These are phyloP conservation scores for Clavariopsis aquatica DNA, from an alignment of 495 filamentous ascomycete species.

Conservation along the genomic window DNA sequence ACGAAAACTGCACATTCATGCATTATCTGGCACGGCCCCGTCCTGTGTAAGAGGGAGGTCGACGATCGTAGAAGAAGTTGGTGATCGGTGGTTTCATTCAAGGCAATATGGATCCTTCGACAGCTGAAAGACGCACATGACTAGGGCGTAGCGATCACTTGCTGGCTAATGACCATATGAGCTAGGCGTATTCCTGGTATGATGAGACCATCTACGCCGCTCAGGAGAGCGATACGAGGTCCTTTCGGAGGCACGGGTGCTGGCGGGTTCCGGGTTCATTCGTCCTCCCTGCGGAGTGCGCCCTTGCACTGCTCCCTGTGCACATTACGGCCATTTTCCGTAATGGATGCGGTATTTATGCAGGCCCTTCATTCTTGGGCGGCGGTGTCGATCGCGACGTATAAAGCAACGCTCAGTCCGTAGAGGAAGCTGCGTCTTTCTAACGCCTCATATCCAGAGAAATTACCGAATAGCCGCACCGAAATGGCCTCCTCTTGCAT, in stretches of 20 bases:
- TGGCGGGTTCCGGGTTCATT: conserved; percentile 12
- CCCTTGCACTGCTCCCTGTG: conserved; percentile 1
- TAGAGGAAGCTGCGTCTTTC: conserved; percentile 11
- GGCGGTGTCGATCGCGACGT: conserved; percentile 4
- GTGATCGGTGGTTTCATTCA: conserved; percentile 15
- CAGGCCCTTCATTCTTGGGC: neutral
- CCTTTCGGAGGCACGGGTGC: conserved; percentile 11
- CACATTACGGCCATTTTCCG: conserved; percentile 4
- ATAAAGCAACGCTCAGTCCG: conserved; percentile 8
- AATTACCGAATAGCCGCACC: conserved; percentile 4
- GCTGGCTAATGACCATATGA: conserved; percentile 17
- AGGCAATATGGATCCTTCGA: conserved; percentile 8
- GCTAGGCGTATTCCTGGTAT: conserved; percentile 12
- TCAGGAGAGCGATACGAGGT: neutral
- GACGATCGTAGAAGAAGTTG: conserved; percentile 17
- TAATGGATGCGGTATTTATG: conserved; percentile 15
- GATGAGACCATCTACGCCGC: conserved; percentile 11
- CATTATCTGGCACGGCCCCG: conserved; percentile 11
- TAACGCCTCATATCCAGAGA: conserved; percentile 9
- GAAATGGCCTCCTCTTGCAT: conserved; percentile 20
- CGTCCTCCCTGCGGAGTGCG: conserved; percentile 4
- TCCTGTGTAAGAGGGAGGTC: conserved; percentile 10
- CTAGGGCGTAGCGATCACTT: neutral
- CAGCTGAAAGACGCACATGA: conserved; percentile 12
- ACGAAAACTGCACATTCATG: conserved; percentile 18